Conservation (phyloP, 345 rosid genomes). For the Populus alba region DNA sequence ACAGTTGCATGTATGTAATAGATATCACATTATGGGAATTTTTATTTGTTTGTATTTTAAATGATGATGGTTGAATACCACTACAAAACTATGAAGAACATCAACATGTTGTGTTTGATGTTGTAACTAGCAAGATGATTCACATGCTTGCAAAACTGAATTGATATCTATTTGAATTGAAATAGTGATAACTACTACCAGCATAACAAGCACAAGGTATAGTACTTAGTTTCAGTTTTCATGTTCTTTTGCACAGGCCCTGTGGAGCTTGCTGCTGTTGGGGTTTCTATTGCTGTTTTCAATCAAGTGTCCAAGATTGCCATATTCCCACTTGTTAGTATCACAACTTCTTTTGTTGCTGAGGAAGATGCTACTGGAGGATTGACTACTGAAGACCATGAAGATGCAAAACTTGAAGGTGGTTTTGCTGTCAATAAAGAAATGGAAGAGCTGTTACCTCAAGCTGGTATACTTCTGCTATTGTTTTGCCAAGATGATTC, state of each 20-base stretch:
- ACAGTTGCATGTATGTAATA: no score
- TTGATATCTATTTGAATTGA: no score
- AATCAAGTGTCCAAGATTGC: slow-evolving; percentile 36
- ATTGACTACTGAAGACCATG: background rate
- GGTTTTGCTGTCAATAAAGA: slow-evolving; percentile 12
- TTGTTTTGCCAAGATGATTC: background rate
- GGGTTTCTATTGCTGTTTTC: slow-evolving; percentile 30
- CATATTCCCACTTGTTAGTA: slow-evolving; percentile 34
- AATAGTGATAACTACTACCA: no score
- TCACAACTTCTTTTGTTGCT: slow-evolving; percentile 32
- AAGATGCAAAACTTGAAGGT: slow-evolving; percentile 12
- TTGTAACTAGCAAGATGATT: background rate
- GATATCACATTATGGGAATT: background rate
- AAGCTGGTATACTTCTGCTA: slow-evolving; percentile 6
- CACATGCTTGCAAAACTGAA: background rate
- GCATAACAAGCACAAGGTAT: no score
- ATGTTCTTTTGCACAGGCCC: slow-evolving; percentile 11
- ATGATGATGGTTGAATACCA: background rate
- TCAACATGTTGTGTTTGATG: background rate
- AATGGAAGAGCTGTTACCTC: slow-evolving; percentile 20
- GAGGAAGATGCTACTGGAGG: slow-evolving; percentile 24
- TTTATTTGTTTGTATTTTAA: background rate
- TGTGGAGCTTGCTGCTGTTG: slow-evolving; percentile 34
- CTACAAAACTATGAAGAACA: background rate
- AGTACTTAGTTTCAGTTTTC: background rate